A percentile compares a stretch with the other conserved stretches of the same genome.
Conservation (phyloP, 2,329 filamentous ascomycete genomes). For the Colletotrichum falcatum region DNA sequence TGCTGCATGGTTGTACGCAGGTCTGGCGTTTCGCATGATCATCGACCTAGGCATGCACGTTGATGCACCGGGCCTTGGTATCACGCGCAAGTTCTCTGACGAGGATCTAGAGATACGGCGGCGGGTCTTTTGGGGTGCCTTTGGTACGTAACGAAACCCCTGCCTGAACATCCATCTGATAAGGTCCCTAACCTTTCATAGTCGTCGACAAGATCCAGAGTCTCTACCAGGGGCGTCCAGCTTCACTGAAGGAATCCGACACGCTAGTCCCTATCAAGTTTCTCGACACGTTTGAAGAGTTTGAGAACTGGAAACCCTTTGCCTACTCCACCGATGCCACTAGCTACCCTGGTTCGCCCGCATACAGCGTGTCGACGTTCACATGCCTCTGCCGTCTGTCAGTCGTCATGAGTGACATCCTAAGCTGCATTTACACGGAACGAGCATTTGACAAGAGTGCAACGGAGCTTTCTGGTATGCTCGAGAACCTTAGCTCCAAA, state of each 20-base stretch:
- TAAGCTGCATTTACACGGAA: constrained; percentile 59
- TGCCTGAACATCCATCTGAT: background rate
- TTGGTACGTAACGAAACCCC: constrained; percentile 45
- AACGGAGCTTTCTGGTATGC: constrained; percentile 50
- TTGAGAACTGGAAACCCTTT: constrained; percentile 63
- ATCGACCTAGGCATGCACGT: constrained; percentile 67
- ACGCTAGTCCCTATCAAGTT: constrained; percentile 60
- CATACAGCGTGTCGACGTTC: constrained; percentile 59
- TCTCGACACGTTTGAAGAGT: constrained; percentile 63
- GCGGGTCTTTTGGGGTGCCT: constrained; percentile 60
- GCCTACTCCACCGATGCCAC: constrained; percentile 49
- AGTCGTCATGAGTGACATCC: constrained; percentile 59
- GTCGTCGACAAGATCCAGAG: constrained; percentile 65
- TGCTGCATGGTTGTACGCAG: constrained; percentile 68
- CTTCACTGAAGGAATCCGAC: constrained; percentile 59
- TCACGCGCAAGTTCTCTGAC: constrained; percentile 52
- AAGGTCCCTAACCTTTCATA: constrained; percentile 37
- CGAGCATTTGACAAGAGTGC: constrained; percentile 52
- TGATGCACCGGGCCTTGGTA: constrained; percentile 50
- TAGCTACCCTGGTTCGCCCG: constrained; percentile 51
- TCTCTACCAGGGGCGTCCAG: constrained; percentile 66
- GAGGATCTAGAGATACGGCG: constrained; percentile 59
- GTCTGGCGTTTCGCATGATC: constrained; percentile 67
- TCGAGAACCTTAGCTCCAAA: constrained; percentile 54
- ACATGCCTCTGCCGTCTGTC: constrained; percentile 57